These are phyloP conservation scores for Ophiocordyceps australis DNA, from an alignment of 2,329 filamentous ascomycete species.

Conservation along the genomic window DNA sequence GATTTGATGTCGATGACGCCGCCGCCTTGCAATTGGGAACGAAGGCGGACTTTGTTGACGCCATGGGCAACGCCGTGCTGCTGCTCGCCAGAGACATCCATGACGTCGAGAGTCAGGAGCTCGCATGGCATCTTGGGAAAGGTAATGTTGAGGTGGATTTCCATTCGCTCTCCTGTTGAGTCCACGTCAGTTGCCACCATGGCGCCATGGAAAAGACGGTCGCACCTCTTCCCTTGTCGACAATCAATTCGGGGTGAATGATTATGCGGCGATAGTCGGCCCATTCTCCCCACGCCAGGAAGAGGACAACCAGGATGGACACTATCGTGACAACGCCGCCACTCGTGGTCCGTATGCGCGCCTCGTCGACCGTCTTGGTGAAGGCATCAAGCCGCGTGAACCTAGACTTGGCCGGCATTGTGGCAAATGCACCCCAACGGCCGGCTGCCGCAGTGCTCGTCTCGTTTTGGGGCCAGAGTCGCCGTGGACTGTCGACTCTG, in stretches of 20 bases:
- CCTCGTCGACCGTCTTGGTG: slow-evolving; percentile 97
- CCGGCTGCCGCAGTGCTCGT: no score
- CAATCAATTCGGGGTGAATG: slow-evolving; percentile 81
- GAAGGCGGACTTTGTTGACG: slow-evolving; percentile 75
- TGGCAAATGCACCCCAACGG: background rate
- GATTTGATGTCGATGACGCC: slow-evolving; percentile 52
- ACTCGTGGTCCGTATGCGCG: slow-evolving; percentile 84
- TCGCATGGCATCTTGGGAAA: slow-evolving; percentile 92
- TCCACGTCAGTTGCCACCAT: background rate
- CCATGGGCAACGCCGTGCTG: slow-evolving; percentile 90
- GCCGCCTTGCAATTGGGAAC: slow-evolving; percentile 55
- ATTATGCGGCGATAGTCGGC: slow-evolving; percentile 72
- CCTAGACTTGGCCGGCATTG: slow-evolving; percentile 79
- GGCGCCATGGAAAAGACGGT: background rate
- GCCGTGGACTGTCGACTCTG: no score
- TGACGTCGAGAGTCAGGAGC: slow-evolving; percentile 88
- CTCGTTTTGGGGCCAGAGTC: no score
- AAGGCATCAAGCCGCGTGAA: slow-evolving; percentile 97
- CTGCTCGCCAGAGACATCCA: slow-evolving; percentile 96
- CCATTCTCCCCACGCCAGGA: slow-evolving; percentile 91
- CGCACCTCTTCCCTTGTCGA: slow-evolving; percentile 87
- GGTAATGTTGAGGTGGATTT: slow-evolving; percentile 93
- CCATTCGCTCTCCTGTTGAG: slow-evolving; percentile 76
- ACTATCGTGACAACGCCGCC: slow-evolving; percentile 89
- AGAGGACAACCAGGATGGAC: slow-evolving; percentile 75